Evolutionary conservation across 2,329 filamentous ascomycete species (phyloP).

Genomic region (Xylaria sp.): DNA sequence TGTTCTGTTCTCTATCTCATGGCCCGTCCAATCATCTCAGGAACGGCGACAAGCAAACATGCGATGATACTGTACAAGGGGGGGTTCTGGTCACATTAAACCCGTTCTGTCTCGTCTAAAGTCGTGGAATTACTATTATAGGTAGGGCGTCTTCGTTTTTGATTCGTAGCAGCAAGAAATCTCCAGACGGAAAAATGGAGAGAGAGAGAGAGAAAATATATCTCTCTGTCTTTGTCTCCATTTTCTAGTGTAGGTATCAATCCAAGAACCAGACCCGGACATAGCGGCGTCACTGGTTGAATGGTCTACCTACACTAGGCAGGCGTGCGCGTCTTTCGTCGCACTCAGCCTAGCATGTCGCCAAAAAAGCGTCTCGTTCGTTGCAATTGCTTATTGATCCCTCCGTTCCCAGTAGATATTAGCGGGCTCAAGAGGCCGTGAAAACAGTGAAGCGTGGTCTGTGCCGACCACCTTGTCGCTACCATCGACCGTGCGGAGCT

Average conservation of each 20-base stretch:
- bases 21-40: not conserved
- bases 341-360: not conserved
- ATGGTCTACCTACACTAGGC: not conserved
- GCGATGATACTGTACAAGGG: not conserved
- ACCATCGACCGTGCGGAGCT: conserved; percentile 71
- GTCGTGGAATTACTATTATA: not conserved
- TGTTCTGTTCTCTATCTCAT: not conserved
- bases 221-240: not conserved
- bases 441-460: conserved; percentile 67
- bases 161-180: not conserved
- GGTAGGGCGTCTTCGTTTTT: not conserved
- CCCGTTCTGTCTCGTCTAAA: not conserved
- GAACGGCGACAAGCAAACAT: not conserved
- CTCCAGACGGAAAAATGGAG: not conserved
- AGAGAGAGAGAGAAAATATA: not conserved
- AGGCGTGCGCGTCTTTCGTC: not conserved
- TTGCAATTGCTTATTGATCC: conserved; percentile 31
- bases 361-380: not conserved
- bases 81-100: not conserved
- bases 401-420: conserved; percentile 71
- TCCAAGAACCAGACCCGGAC: not conserved
- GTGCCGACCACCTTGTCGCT: conserved; percentile 62
- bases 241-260: not conserved
- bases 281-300: not conserved
- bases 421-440: conserved; percentile 64